A percentile compares a stretch with the other conserved stretches of the same genome.
Evolutionary conservation across 1,284 basidiomycete species (phyloP).

Genomic region (Rhodotorula sp.): DNA sequence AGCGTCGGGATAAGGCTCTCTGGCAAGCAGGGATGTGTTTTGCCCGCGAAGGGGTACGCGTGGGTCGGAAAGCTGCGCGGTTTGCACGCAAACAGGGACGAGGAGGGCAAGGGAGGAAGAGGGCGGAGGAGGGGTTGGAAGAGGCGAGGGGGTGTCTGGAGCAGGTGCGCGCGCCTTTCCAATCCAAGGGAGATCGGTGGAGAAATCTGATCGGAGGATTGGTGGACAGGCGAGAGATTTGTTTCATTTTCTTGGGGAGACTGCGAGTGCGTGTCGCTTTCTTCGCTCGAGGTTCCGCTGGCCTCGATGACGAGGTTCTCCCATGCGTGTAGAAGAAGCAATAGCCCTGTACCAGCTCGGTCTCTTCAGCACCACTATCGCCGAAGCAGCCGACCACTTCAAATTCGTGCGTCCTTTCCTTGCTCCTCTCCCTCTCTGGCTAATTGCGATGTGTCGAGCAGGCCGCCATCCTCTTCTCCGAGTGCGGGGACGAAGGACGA

Average conservation of each 20-base stretch:
- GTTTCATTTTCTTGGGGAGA: slow-evolving; percentile 15
- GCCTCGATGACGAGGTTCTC: background rate
- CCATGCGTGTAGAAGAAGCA: slow-evolving; percentile 13
- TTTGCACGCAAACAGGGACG: too few species aligned
- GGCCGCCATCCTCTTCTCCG: slow-evolving; percentile 20
- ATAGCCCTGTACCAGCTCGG: slow-evolving; percentile 24
- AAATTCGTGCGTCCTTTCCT: slow-evolving; percentile 4
- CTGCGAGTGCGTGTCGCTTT: background rate
- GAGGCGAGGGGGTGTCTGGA: slow-evolving; percentile 11
- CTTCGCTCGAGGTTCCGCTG: background rate
- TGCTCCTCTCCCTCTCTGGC: background rate
- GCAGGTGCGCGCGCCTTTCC: too few species aligned
- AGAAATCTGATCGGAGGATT: too few species aligned
- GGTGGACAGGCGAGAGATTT: slow-evolving; percentile 9
- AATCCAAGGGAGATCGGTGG: accelerated
- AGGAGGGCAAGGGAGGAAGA: background rate
- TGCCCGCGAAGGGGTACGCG: slow-evolving; percentile 1
- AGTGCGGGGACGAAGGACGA: slow-evolving; percentile 1
- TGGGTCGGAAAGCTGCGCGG: background rate
- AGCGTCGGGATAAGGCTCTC: slow-evolving; percentile 6
- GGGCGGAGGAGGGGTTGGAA: background rate
- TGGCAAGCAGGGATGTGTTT: slow-evolving; percentile 24
- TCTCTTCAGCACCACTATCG: background rate
- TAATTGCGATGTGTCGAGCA: background rate
- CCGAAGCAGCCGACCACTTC: slow-evolving; percentile 6